phyloP scores from a whole-genome alignment of 176 grass and related monocot species.

The Oryza nivara region DNA sequence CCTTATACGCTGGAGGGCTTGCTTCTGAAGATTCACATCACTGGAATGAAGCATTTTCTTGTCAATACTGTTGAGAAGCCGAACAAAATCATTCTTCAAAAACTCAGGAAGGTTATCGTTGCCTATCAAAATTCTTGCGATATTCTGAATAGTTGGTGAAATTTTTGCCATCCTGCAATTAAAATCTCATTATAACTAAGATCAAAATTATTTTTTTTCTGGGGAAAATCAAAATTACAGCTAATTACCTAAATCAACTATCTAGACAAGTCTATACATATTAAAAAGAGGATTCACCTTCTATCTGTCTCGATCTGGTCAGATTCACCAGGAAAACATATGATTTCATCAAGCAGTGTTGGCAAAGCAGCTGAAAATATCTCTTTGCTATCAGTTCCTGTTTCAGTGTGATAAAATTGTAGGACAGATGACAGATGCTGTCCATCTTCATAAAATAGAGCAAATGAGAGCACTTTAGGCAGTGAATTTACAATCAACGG shows the following conservation, averaged over 20 bases:
- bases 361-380: slow-evolving; percentile 92
- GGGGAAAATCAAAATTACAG: slow-evolving; percentile 16
- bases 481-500: slow-evolving; percentile 63
- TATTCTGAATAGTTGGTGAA: slow-evolving; percentile 69
- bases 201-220: slow-evolving; percentile 9
- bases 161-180: slow-evolving; percentile 73
- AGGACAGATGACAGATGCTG: slow-evolving; percentile 75
- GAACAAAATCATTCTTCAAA: slow-evolving; percentile 94
- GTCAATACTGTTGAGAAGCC: slow-evolving; percentile 93
- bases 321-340: slow-evolving; percentile 85
- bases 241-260: slow-evolving; percentile 15
- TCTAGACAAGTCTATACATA: slow-evolving; percentile 6
- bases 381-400: slow-evolving; percentile 80
- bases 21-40: slow-evolving; percentile 71
- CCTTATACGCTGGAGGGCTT: slow-evolving; percentile 76
- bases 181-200: slow-evolving; percentile 5
- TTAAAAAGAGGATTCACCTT: slow-evolving; percentile 58
- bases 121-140: slow-evolving; percentile 77
- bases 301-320: slow-evolving; percentile 65
- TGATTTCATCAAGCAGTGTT: slow-evolving; percentile 84
- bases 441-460: slow-evolving; percentile 77
- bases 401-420: slow-evolving; percentile 83
- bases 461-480: slow-evolving; percentile 84
- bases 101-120: slow-evolving; percentile 85
- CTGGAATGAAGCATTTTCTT: slow-evolving; percentile 90